Evolutionary conservation across 2,329 filamentous ascomycete genomes (phyloP), one percentile per base, ranked within the genome.

Genomic region (Huntiella bhutanensis): DNA sequence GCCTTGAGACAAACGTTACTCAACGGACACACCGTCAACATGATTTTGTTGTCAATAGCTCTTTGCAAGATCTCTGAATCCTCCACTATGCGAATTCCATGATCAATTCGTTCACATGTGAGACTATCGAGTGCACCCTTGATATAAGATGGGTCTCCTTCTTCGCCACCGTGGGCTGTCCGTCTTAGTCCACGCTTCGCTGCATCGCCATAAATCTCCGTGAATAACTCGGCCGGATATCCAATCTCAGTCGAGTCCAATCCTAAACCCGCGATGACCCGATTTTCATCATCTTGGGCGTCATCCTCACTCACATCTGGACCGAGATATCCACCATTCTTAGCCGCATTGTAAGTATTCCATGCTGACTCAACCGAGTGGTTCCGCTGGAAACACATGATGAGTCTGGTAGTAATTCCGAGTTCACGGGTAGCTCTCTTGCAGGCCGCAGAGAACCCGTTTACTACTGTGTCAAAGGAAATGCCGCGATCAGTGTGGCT

Each of bases 121-220:
- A 85, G 67, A 28, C 66, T 56, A 53, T 80, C 71, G 36, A 86
- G 62, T 2, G 81, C 77, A 19, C 67, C 65, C 17, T 63, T 61
- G 53, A 88, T 77, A 59, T 80, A 84, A 4, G 65, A 66, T 3
- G 76, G 62, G 12, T 80, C 77, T 0, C 78, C 80, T 56, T 87
- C 82, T 58, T 87, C 82, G 45, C 82, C 80, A 2, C 77, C 80
- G 58, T 87, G 82, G 2, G 80, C 75, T 0, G 82, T 87, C n/a
- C 75, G 65, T 22, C 66, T 62, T 43, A 81, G 66, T 0, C 73
- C 72, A 22, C 63, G 63, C 19, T 59, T 58, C 0, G 73, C 77
- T 15, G 67, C 64, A 1, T 57, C 60, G 55, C 55, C 55, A 51
- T 78, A 88, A 34, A 82, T 62, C 34, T 73, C 67, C 43, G 65